Evolutionary conservation across 2,329 filamentous ascomycete species (phyloP), one percentile per base, ranked within the genome.

Genomic region (Coccinonectria pachysandricola): DNA sequence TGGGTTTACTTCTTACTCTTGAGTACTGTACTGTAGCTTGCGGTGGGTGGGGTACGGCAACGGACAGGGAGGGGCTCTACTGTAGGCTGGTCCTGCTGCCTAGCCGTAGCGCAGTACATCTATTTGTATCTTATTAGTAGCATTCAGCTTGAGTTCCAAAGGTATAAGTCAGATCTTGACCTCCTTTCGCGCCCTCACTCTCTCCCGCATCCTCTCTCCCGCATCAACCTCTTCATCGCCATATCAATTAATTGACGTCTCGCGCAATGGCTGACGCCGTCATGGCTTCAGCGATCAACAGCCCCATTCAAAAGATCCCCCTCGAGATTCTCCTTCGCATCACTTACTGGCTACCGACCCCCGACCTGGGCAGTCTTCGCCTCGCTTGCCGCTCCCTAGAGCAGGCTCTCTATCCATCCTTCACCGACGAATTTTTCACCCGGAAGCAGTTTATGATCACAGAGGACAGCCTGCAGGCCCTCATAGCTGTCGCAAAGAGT

Each of bases 361-460:
- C 49, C 0, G 73, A 79, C 6, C 61, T 78, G 11, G 59, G 65
- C 31, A 46, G 52, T 8, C 45, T 79, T 6, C 72, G 76, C 6
- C 51, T 64, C 10, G 60, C 61, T 3, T 76, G 71, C 54, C 70
- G 64, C 29, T 47, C 56, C 11, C 44, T 75, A 8, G 73, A 79
- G 43, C 50, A 51, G 12, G 53, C 57, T 2, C 54, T 78, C 8
- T 70, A 71, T 48, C 55, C 62, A 24, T 57, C 57, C 17, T 80
- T 79, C 39, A 58, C 65, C 15, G 56, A 56, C 13, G 73, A 78
- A 36, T 81, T 76, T 57, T 81, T 82, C 51, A 59, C 56, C 26
- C 73, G 71, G 47, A 71, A 68, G 41, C 74, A 79, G 43, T 81
- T 79, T 50, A 75, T 77, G 67, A 43, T 78, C 28, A 65, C 64